phyloP scores from a whole-genome alignment of 139 green algal genomes.

The Chlamydomonas applanata region DNA sequence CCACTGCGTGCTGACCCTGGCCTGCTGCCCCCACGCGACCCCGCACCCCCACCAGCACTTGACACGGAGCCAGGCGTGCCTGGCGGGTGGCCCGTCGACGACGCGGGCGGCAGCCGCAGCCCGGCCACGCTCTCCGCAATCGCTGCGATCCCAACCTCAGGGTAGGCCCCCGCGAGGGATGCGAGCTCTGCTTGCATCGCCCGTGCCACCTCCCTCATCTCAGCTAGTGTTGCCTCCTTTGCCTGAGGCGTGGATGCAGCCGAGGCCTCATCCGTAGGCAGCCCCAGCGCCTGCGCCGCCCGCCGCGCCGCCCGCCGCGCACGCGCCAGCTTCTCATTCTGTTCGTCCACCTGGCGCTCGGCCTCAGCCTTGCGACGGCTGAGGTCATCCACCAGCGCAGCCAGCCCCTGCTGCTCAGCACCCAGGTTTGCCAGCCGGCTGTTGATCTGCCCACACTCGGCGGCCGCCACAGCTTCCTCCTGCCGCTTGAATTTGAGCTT shows the following conservation, averaged over 20 bases:
- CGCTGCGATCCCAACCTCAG: slow-evolving; percentile 12
- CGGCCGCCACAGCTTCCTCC: slow-evolving; percentile 29
- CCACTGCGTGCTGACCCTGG: too few relatives aligned
- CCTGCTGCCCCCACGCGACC: too few relatives aligned
- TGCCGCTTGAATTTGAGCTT: slow-evolving; percentile 56
- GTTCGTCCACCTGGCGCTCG: slow-evolving; percentile 47
- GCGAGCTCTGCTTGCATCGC: slow-evolving; percentile 43
- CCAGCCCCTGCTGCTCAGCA: slow-evolving; percentile 40
- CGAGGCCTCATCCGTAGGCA: slow-evolving; percentile 12
- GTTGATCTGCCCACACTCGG: slow-evolving; percentile 42
- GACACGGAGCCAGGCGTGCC: too few relatives aligned
- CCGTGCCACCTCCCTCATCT: slow-evolving; percentile 17
- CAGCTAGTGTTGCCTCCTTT: slow-evolving; percentile 22
- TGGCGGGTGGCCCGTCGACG: too few relatives aligned
- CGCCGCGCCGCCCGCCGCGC: slow-evolving; percentile 34
- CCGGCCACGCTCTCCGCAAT: slow-evolving; percentile 36
- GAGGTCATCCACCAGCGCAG: slow-evolving; percentile 42
- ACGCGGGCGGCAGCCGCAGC: slow-evolving; percentile 27
- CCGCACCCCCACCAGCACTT: too few relatives aligned
- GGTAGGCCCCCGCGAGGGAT: slow-evolving; percentile 28
- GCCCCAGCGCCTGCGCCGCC: slow-evolving; percentile 28
- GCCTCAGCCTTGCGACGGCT: slow-evolving; percentile 29
- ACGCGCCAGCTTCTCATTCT: slow-evolving; percentile 50
- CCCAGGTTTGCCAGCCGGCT: slow-evolving; percentile 22
- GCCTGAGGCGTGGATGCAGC: background rate